Evolutionary conservation across 192 early-diverging fungal genomes (phyloP).

Genomic region (Umbelopsis sp.): DNA sequence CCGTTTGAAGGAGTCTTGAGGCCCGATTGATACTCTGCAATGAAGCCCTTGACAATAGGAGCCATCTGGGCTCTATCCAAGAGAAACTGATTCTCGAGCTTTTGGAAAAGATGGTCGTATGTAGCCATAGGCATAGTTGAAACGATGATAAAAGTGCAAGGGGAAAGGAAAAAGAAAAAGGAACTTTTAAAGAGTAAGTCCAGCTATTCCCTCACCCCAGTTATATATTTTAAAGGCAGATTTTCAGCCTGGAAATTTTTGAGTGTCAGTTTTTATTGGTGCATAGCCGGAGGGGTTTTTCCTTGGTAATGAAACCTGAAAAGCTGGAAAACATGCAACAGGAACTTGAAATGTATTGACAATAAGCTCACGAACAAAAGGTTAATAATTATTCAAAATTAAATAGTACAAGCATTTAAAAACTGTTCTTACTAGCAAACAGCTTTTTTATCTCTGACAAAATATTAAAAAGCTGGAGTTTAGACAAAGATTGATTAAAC

Average conservation of each 20-base stretch:
- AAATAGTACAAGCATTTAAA: no score
- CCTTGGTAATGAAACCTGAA: neutral
- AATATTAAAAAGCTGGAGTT: neutral
- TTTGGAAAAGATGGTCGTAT: conserved; percentile 30
- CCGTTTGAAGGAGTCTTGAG: conserved; percentile 48
- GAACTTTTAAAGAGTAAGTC: neutral
- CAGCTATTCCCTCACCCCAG: neutral
- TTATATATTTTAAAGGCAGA: neutral
- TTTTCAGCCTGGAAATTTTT: conserved; percentile 8
- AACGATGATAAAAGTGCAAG: neutral
- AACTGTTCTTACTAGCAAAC: neutral
- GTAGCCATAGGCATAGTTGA: neutral
- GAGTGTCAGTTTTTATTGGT: conserved; percentile 21
- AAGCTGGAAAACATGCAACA: neutral
- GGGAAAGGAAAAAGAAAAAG: conserved; percentile 11
- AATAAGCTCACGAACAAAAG: neutral
- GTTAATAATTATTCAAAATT: no score
- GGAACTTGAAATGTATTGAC: neutral
- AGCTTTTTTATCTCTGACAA: neutral
- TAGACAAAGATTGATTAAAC: neutral
- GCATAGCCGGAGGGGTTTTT: neutral
- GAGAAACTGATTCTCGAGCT: conserved; percentile 30
- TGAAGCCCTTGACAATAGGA: conserved; percentile 41
- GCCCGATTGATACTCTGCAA: conserved; percentile 36
- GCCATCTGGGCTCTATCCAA: conserved; percentile 27